Evolutionary conservation across 495 filamentous ascomycete genomes (phyloP).

Genomic region (Entonaema liquescens): DNA sequence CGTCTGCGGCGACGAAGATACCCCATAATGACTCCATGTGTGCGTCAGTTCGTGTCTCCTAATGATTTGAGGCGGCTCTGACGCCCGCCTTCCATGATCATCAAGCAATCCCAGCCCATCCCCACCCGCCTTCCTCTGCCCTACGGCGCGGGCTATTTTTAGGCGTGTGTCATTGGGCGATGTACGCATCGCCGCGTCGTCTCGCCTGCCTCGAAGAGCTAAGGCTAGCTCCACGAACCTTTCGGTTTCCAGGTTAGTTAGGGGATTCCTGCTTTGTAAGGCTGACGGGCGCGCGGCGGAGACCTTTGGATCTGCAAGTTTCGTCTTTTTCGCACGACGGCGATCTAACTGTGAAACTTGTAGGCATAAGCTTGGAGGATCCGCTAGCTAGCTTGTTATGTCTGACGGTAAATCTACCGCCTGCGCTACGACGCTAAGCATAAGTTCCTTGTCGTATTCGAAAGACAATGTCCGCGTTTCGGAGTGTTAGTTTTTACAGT

Average conservation of each 20-base stretch:
- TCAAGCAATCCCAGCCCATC: not conserved
- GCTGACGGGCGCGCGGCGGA: not conserved
- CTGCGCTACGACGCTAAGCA: slow-evolving; percentile 6
- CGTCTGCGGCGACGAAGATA: not conserved
- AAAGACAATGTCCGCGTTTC: slow-evolving; percentile 1
- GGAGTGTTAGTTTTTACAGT: slow-evolving; percentile 3
- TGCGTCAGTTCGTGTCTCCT: not conserved
- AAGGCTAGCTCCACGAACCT: not conserved
- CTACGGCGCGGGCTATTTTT: slow-evolving; percentile 11
- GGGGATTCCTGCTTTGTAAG: not conserved
- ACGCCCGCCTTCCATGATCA: not conserved
- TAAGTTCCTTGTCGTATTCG: slow-evolving; percentile 10
- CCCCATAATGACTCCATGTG: not conserved
- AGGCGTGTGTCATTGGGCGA: not conserved
- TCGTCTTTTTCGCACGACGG: not conserved
- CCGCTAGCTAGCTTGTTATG: slow-evolving; percentile 12
- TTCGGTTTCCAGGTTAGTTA: too few relatives aligned
- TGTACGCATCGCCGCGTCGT: not conserved
- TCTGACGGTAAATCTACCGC: not conserved
- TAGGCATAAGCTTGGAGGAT: slow-evolving; percentile 29
- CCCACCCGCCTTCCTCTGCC: slow-evolving; percentile 1
- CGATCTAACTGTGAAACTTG: slow-evolving; percentile 5
- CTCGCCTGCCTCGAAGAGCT: not conserved
- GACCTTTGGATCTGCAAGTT: not conserved
- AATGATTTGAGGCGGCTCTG: not conserved